Evolutionary conservation across 768 basidiomycete species (phyloP).

Genomic region (Filobasidium wieringae): DNA sequence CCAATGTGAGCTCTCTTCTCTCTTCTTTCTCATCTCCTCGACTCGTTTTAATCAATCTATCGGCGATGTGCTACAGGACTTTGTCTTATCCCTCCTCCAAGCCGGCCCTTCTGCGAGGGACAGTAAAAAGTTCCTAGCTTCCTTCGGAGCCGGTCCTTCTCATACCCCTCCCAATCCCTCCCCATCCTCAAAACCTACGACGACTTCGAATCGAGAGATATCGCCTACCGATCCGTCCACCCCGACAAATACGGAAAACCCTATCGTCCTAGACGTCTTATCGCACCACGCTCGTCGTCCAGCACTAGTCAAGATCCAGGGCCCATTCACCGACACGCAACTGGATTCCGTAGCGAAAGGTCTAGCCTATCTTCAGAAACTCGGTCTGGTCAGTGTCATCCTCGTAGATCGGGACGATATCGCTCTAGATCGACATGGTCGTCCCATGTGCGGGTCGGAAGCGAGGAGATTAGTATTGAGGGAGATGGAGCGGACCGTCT

Average conservation of each 20-base stretch:
- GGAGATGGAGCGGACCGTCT: conserved; percentile 75
- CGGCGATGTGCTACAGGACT: no score
- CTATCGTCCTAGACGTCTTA: conserved; percentile 46
- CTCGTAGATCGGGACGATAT: conserved; percentile 82
- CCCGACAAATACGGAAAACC: conserved; percentile 31
- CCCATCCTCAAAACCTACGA: background rate
- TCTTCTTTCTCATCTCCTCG: no score
- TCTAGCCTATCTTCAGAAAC: conserved; percentile 87
- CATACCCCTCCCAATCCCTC: conserved; percentile 32
- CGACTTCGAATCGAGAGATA: background rate
- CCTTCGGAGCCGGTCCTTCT: conserved; percentile 48
- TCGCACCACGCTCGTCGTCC: conserved; percentile 74
- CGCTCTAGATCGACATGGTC: conserved; percentile 13
- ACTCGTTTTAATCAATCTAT: no score
- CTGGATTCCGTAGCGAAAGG: conserved; percentile 87
- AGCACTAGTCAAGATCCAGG: conserved; percentile 90
- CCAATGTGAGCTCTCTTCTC: no score
- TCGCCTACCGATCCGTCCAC: conserved; percentile 19
- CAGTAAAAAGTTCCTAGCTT: conserved; percentile 75
- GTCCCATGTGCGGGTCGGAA: conserved; percentile 6
- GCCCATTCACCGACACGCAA: conserved; percentile 84
- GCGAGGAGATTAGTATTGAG: conserved; percentile 42
- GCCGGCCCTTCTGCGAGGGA: conserved; percentile 87
- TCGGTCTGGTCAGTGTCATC: conserved; percentile 89
- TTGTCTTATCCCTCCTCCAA: conserved; percentile 85